Evolutionary conservation across 768 basidiomycete genomes (phyloP), one percentile per base, ranked within the genome.

Genomic region (Cubamyces sp.): DNA sequence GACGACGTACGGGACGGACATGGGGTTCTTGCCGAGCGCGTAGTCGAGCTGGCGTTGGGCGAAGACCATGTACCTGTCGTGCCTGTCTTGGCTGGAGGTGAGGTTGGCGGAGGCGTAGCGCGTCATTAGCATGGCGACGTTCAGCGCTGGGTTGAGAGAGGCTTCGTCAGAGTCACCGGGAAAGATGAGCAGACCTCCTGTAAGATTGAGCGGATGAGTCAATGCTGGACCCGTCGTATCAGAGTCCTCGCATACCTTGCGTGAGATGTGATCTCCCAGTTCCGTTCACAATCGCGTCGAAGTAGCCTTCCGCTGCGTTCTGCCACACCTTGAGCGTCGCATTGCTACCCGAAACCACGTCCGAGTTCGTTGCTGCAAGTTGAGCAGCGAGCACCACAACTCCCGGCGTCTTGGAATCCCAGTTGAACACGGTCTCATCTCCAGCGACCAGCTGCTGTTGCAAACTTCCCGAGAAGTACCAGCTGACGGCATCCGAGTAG

Each of bases 1-100:
- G 23, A 97, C 94, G 51, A 97, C 75, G 73, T 97, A 98, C 1
- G 91, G 88, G 11, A 84, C 90, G 61, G 84, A 86, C 93, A 95
- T 96, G 0, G 94, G 88, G 70, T 98, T 98, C 52, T 90, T 85
- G 40, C 96, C 96, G 6, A 97, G 81, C 3, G 80, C 82, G 73
- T 97, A 98, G 69, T 90, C 82, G 12, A 96, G 67, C 73, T 98
- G 95, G 37, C 74, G 77, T 71, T 87, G 83, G 0, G 92, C 91
- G 70, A 90, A 94, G 50, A 91, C 89, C 62, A 80, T 74, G 70
- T 96, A 96, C 4, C 82, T 71, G 11, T 76, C 72, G 49, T 79
- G 79, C 73, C 86, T 91, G 26, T 78, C 78, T 11, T 78, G 69
- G 6, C 79, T 85, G 1, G 90, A 86, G 0, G 91, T 87, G 56